Evolutionary conservation across 345 rosid species (phyloP).

Genomic region (Boechera retrofracta): DNA sequence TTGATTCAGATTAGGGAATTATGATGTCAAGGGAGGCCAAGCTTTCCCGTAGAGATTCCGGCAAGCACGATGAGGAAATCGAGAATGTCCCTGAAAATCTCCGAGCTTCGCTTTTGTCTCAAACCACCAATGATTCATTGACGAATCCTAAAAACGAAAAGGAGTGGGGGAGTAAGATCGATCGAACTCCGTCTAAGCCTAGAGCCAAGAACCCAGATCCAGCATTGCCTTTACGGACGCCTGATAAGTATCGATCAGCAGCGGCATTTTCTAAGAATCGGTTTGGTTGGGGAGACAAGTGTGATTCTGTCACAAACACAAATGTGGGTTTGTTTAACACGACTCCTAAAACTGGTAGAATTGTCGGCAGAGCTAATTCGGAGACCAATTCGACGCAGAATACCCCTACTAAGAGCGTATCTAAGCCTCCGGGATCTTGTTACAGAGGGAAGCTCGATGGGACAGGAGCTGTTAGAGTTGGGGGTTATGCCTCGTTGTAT

Average conservation of each 20-base stretch:
- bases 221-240: conserved; percentile 68
- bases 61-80: conserved; percentile 60
- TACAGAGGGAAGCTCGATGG: conserved; percentile 65
- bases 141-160: conserved; percentile 36
- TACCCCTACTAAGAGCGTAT: conserved; percentile 88
- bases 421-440: conserved; percentile 77
- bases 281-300: conserved; percentile 75
- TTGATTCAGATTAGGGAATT: conserved; percentile 3
- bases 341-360: conserved; percentile 63
- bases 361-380: conserved; percentile 39
- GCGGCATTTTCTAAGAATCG: conserved; percentile 48
- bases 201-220: conserved; percentile 57
- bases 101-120: conserved; percentile 54
- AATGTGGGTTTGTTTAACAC: conserved; percentile 43
- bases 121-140: conserved; percentile 51
- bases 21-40: conserved; percentile 80
- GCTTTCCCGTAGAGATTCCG: conserved; percentile 63
- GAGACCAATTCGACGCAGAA: conserved; percentile 71
- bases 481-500: conserved; percentile 72
- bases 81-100: conserved; percentile 78
- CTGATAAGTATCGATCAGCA: conserved; percentile 62
- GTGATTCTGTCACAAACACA: conserved; percentile 37
- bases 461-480: conserved; percentile 52
- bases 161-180: conserved; percentile 55
- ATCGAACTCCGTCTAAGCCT: conserved; percentile 73